Evolutionary conservation across 495 filamentous ascomycete genomes (phyloP).

Genomic region (Aspergillus saccharolyticus): DNA sequence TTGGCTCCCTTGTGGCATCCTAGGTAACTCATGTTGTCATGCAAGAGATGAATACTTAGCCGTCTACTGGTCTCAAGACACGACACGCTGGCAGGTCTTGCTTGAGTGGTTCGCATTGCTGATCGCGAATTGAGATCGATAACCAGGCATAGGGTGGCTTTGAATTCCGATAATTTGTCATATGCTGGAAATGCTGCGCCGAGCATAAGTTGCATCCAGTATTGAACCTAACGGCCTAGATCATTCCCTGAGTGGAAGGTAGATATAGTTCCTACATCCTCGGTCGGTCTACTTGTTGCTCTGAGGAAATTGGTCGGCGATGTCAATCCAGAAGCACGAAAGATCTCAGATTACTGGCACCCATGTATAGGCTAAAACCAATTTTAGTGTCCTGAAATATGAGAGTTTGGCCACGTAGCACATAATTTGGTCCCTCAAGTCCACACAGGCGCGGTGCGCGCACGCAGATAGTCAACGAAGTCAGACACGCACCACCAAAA

Average conservation of each 20-base stretch:
- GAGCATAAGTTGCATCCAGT: not conserved
- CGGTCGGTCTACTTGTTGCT: not conserved
- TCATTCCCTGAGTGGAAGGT: not conserved
- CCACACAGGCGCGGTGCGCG: not conserved
- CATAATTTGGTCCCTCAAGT: not conserved
- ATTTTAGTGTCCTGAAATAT: conserved; percentile 7
- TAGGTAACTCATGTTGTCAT: not conserved
- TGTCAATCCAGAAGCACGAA: conserved; percentile 2
- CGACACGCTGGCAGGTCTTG: too few relatives aligned
- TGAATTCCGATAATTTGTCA: conserved; percentile 5
- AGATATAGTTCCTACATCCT: not conserved
- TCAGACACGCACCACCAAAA: not conserved
- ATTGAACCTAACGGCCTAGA: not conserved
- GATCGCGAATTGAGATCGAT: not conserved
- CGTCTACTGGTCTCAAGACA: not conserved
- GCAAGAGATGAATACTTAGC: too few relatives aligned
- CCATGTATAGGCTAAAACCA: conserved; percentile 1
- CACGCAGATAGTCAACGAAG: not conserved
- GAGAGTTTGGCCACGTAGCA: conserved; percentile 12
- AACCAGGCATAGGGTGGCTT: not conserved
- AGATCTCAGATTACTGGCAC: not conserved
- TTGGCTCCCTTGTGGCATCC: not conserved
- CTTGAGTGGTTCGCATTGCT: not conserved
- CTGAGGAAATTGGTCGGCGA: not conserved
- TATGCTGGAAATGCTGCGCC: conserved; percentile 1